Percentiles rank a stretch among this genome's conserved stretches.
These are phyloP conservation scores for Hysterium pulicare DNA, from an alignment of 2,329 filamentous ascomycete species.

Conservation along the genomic window DNA sequence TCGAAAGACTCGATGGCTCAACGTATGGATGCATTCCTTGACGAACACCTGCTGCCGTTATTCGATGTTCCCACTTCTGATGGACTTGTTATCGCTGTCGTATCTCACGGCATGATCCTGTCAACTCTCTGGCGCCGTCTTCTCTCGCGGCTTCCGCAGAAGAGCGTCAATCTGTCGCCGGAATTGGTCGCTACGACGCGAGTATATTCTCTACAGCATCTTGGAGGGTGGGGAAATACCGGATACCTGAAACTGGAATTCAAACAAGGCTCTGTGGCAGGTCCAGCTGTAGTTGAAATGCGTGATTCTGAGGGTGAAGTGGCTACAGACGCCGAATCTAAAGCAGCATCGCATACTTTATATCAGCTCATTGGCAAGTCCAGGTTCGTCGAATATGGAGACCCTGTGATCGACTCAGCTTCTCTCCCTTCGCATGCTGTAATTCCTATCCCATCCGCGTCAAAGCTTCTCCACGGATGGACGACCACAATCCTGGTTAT, in stretches of 20 bases:
- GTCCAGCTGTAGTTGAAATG: neutral
- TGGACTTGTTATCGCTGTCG: conserved; percentile 57
- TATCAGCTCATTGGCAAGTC: no score
- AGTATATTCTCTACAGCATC: conserved; percentile 46
- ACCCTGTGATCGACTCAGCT: neutral
- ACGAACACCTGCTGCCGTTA: conserved; percentile 59
- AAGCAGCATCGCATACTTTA: neutral
- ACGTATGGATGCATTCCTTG: conserved; percentile 65
- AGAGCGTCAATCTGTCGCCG: conserved; percentile 44
- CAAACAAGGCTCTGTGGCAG: conserved; percentile 4
- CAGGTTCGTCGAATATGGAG: no score
- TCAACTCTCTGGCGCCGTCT: conserved; percentile 65
- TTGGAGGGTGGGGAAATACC: conserved; percentile 64
- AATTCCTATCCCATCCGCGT: neutral
- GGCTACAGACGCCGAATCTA: neutral
- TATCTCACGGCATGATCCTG: conserved; percentile 82
- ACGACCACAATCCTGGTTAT: conserved; percentile 56
- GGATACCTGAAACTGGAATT: conserved; percentile 56
- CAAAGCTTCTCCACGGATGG: conserved; percentile 35
- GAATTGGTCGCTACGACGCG: conserved; percentile 39
- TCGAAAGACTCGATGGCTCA: conserved; percentile 62
- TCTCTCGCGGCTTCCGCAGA: conserved; percentile 51
- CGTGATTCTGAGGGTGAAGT: neutral
- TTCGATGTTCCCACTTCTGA: conserved; percentile 34
- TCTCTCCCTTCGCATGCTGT: neutral